These are phyloP conservation scores for Acacia acuminata DNA, from an alignment of 306 rosid species.

Conservation along the genomic window DNA sequence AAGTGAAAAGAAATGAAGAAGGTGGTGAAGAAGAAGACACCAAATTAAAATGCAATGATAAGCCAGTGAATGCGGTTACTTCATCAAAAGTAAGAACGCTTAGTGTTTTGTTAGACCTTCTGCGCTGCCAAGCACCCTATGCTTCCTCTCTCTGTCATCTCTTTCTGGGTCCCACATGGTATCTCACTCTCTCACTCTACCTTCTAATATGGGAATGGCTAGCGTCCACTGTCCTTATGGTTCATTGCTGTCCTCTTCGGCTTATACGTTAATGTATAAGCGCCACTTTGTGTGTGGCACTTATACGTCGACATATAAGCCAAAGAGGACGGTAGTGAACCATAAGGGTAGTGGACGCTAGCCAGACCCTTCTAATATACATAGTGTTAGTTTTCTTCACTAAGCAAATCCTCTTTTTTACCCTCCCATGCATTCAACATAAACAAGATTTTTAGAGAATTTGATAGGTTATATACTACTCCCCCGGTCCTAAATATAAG, in stretches of 20 bases:
- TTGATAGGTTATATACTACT: neutral
- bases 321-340: no score
- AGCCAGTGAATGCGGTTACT: slow-evolving; percentile 51
- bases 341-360: no score
- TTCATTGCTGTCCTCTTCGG: no score
- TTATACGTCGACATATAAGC: no score
- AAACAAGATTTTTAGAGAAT: neutral
- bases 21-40: slow-evolving; percentile 17
- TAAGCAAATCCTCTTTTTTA: neutral
- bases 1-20: neutral
- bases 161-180: slow-evolving; percentile 38
- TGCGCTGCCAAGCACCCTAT: neutral
- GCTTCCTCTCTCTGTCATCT: neutral
- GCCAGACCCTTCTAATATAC: neutral
- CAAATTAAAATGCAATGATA: slow-evolving; percentile 50
- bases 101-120: slow-evolving; percentile 13
- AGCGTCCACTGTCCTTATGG: no score
- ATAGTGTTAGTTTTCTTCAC: neutral
- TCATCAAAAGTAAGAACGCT: slow-evolving; percentile 43
- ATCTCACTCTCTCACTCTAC: neutral
- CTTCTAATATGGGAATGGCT: no score
- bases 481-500: no score
- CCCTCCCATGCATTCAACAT: neutral
- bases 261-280: no score
- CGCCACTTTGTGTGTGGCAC: no score